Conservation (phyloP, 2,329 filamentous ascomycete species). For the Trichoderma polysporum region DNA sequence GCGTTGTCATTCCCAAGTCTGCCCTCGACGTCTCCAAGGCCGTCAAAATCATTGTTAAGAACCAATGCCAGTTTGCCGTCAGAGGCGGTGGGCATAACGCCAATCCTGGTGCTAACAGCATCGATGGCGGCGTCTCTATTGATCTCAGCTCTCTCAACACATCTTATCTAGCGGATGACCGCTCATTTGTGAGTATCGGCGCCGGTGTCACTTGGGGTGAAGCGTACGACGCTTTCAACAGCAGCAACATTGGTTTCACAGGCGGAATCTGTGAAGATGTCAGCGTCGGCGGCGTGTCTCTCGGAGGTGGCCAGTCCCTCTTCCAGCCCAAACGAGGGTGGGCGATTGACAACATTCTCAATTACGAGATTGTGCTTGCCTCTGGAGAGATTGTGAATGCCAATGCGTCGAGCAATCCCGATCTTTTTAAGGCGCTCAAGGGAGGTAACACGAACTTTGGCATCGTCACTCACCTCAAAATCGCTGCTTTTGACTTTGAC, state of each 20-base stretch:
- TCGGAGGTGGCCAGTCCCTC: conserved; percentile 24
- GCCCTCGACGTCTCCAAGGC: conserved; percentile 1
- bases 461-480: conserved; percentile 30
- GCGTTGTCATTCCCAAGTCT: conserved; percentile 6
- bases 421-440: conserved; percentile 46
- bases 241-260: not conserved
- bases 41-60: not conserved
- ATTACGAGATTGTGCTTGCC: conserved; percentile 39
- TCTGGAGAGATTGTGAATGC: conserved; percentile 40
- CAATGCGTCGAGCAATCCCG: conserved; percentile 32
- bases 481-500: conserved; percentile 25
- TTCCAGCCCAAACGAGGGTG: conserved; percentile 34
- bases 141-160: conserved; percentile 37
- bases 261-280: not conserved
- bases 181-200: conserved; percentile 34
- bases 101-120: conserved; percentile 42
- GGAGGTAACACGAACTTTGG: conserved; percentile 48
- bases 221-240: conserved; percentile 1
- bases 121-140: conserved; percentile 39
- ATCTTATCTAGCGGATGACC: conserved; percentile 16
- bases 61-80: conserved; percentile 32
- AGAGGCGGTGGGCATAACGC: conserved; percentile 47
- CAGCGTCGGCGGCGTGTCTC: not conserved
- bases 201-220: conserved; percentile 36
- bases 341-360: conserved; percentile 43